Conservation (phyloP, 2,329 filamentous ascomycete genomes). For the Aspergillus piperis region DNA sequence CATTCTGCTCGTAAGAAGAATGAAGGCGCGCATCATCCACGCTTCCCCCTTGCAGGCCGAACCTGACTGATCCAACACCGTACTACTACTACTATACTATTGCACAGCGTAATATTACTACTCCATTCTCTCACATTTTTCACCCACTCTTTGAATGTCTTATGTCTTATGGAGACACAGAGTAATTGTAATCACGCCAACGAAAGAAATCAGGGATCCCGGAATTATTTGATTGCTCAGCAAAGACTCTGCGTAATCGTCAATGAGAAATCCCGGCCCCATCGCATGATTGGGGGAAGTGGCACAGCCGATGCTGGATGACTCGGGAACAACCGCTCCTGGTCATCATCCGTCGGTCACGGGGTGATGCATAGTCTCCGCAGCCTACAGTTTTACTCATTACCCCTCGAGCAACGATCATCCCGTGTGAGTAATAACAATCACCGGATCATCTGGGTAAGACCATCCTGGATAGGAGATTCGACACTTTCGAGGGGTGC, state of each 20-base stretch:
- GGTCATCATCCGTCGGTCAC: background rate
- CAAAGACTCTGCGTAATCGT: background rate
- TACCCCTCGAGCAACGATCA: background rate
- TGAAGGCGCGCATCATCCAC: constrained; percentile 2
- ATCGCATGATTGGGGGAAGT: constrained; percentile 11
- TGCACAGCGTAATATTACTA: background rate
- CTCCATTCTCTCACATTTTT: background rate
- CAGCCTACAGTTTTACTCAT: background rate
- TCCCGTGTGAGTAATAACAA: background rate
- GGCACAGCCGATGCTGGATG: constrained; percentile 1
- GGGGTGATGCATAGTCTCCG: background rate
- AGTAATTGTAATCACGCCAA: constrained; percentile 3
- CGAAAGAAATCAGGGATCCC: background rate
- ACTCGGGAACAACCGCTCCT: constrained; percentile 9
- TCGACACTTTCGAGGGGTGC: background rate
- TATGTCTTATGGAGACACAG: background rate
- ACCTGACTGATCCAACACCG: background rate
- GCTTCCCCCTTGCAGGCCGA: constrained; percentile 8
- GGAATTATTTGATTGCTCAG: background rate
- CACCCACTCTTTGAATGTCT: background rate
- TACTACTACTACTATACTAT: background rate
- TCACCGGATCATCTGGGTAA: background rate
- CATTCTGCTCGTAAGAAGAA: constrained; percentile 9
- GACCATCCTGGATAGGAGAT: background rate
- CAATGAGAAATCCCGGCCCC: background rate